A percentile compares a stretch with the other conserved stretches of the same genome.
Evolutionary conservation across 257 asterid genomes (phyloP).

Genomic region (Verbena officinalis): DNA sequence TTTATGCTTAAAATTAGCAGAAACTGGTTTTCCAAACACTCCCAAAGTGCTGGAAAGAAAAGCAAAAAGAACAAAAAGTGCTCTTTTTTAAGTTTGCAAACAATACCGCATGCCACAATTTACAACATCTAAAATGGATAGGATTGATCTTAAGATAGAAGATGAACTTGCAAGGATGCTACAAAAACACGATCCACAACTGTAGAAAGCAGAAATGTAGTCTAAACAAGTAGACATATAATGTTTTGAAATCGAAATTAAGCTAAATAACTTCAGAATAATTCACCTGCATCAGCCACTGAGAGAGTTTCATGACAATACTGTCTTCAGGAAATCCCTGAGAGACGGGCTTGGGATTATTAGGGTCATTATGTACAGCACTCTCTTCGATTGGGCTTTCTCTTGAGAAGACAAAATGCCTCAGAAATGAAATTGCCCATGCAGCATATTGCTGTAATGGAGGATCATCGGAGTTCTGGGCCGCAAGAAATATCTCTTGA

Average conservation of each 20-base stretch:
- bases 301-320: slow-evolving; percentile 73
- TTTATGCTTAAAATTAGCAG: too few species aligned
- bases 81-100: too few species aligned
- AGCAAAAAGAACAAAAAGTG: too few species aligned
- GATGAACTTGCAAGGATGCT: slow-evolving; percentile 6
- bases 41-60: too few species aligned
- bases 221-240: slow-evolving; percentile 14
- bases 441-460: slow-evolving; percentile 79
- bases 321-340: slow-evolving; percentile 73
- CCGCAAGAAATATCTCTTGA: slow-evolving; percentile 82
- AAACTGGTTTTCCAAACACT: too few species aligned
- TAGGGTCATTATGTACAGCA: slow-evolving; percentile 43
- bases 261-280: slow-evolving; percentile 59
- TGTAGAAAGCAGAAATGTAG: background rate
- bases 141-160: background rate
- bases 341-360: slow-evolving; percentile 47
- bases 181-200: background rate
- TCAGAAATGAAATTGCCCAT: slow-evolving; percentile 86
- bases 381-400: slow-evolving; percentile 46
- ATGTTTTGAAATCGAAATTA: slow-evolving; percentile 18
- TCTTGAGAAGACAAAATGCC: slow-evolving; percentile 63
- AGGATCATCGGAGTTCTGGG: slow-evolving; percentile 73
- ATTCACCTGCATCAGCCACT: slow-evolving; percentile 75
- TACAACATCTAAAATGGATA: background rate
- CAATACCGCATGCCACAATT: background rate